Evolutionary conservation across 805 yeast species (phyloP), one percentile per base, ranked within the genome.

Genomic region (Kodamaea leandrae): DNA sequence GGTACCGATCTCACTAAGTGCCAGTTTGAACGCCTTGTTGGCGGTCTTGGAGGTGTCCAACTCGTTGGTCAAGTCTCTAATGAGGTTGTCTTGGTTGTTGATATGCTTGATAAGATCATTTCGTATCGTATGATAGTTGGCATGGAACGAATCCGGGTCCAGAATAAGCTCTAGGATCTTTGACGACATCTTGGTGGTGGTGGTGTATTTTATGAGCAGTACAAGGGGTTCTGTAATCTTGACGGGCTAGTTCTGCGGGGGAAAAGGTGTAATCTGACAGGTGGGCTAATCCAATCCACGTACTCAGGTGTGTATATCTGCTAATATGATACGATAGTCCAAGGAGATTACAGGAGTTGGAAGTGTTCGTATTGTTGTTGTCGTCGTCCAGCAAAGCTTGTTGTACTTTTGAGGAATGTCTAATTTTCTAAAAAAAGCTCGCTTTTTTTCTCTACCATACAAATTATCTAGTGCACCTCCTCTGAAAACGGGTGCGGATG

Each of bases 1-100:
- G 26, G 86, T 83, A 19, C 95, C 95, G 23, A 87, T 84, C 53
- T 87, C 95, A 42, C 79, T 74, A 24, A 85, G 64, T 3, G 90
- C 89, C 54, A 77, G 76, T 52, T 79, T 81, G 54, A 79, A 81
- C 4, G 89, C 90, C 42, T 77, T 73, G 60, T 85, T 84, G 35
- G 88, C 86, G 26, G 61, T 56, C 42, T 57, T 58, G 17, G 66
- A 61, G 1, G 68, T 58, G 27, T 61, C 65, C 26, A 66, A 56
- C 34, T 67, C 71, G 25, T 57, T 44, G 17, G 55, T 49, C 30
- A 65, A 26, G 28, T 56, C 53, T 20, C 45, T 43, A 26, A 64
- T 58, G 17, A 55, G 48, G 8, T 40, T 37, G 42, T 68, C 66
- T 41, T 67, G 72, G 10, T 49, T 35, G 28, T 52, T 55, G 32